These are phyloP conservation scores for Phanerodontia chrysosporium DNA, from an alignment of 768 basidiomycete genomes.

Conservation along the genomic window DNA sequence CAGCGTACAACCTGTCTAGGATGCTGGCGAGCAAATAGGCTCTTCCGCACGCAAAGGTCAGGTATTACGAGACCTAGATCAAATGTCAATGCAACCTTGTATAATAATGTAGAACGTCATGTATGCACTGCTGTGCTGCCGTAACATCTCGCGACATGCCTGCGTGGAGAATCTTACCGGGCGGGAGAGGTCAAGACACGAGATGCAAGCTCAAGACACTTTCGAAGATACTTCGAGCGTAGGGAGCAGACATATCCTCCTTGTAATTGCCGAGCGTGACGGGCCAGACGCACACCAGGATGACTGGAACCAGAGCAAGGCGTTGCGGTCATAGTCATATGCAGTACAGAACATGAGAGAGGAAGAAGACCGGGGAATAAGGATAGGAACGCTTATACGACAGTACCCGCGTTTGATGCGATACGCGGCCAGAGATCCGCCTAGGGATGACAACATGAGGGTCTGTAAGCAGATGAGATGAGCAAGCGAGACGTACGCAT, in stretches of 20 bases:
- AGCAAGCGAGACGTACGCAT: slow-evolving; percentile 62
- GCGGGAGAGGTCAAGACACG: too few species aligned
- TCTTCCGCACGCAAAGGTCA: neutral
- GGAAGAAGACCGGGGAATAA: slow-evolving; percentile 13
- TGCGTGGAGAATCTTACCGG: too few species aligned
- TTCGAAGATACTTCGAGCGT: too few species aligned
- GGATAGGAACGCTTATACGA: slow-evolving; percentile 59
- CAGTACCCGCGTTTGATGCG: slow-evolving; percentile 97
- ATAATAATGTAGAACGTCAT: neutral
- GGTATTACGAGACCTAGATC: neutral
- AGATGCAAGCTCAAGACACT: too few species aligned
- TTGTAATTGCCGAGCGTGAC: too few species aligned
- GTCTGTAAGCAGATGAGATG: neutral
- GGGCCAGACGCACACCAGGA: neutral
- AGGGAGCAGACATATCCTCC: too few species aligned
- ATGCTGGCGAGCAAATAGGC: slow-evolving; percentile 30
- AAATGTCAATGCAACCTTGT: slow-evolving; percentile 15
- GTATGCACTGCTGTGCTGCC: neutral
- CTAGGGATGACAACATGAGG: slow-evolving; percentile 31
- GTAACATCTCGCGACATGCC: neutral
- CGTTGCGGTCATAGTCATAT: slow-evolving; percentile 25
- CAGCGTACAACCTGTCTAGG: slow-evolving; percentile 78
- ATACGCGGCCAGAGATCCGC: slow-evolving; percentile 99
- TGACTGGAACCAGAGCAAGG: neutral
- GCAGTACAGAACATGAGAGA: slow-evolving; percentile 23